Conservation (phyloP, 2,329 filamentous ascomycete species). For the Rhinocladiella similis region DNA sequence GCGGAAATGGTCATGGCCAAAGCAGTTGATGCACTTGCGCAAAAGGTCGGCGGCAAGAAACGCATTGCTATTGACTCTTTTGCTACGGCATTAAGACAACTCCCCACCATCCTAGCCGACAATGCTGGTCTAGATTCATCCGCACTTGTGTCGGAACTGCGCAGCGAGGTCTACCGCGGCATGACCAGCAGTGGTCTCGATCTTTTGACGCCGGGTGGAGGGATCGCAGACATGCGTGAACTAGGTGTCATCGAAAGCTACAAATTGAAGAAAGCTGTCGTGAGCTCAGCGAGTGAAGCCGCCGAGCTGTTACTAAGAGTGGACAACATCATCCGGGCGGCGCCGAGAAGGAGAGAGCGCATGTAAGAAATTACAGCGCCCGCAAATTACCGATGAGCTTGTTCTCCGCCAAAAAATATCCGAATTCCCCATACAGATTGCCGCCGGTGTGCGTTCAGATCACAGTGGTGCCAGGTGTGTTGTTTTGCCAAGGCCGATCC, state of each 20-base stretch:
- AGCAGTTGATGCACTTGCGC: conserved; percentile 89
- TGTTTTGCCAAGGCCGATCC: too few species aligned
- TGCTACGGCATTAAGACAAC: conserved; percentile 81
- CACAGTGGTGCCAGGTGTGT: background rate
- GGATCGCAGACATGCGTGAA: conserved; percentile 93
- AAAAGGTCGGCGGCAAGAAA: conserved; percentile 95
- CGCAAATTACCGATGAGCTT: too few species aligned
- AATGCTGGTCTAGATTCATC: conserved; percentile 96
- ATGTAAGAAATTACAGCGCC: conserved; percentile 50
- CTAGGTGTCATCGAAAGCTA: conserved; percentile 95
- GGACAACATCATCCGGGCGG: conserved; percentile 95
- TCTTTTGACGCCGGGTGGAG: conserved; percentile 82
- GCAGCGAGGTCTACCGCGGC: conserved; percentile 92
- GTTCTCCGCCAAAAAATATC: too few species aligned
- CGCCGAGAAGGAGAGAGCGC: conserved; percentile 78
- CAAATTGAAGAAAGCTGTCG: conserved; percentile 97
- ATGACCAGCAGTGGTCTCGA: conserved; percentile 91
- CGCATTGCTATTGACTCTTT: conserved; percentile 91
- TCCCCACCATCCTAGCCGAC: conserved; percentile 95
- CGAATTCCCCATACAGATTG: too few species aligned
- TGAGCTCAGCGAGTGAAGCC: conserved; percentile 92
- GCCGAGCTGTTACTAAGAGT: conserved; percentile 93
- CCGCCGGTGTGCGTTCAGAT: too few species aligned
- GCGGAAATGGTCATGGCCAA: conserved; percentile 99
- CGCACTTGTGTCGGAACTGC: conserved; percentile 85